A percentile compares a stretch with the other conserved stretches of the same genome.
These are phyloP conservation scores for Plenodomus tracheiphilus DNA, from an alignment of 2,329 filamentous ascomycete genomes.

Conservation along the genomic window DNA sequence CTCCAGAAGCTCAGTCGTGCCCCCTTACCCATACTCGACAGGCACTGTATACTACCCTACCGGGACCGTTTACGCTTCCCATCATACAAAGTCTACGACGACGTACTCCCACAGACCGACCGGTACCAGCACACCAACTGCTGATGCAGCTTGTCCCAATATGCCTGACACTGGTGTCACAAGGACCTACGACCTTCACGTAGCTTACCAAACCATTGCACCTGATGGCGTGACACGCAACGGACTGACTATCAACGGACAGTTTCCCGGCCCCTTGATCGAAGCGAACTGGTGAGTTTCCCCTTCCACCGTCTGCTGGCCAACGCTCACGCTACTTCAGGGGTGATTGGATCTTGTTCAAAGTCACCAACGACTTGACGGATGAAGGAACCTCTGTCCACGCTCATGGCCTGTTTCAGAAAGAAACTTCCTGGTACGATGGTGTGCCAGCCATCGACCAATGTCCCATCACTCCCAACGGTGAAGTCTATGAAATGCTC, in stretches of 20 bases:
- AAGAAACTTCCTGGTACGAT: too few species aligned
- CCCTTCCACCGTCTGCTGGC: background rate
- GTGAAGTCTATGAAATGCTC: conserved; percentile 17
- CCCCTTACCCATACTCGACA: too few species aligned
- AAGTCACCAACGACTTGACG: conserved; percentile 36
- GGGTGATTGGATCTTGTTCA: conserved; percentile 35
- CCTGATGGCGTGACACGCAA: conserved; percentile 35
- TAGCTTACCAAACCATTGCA: conserved; percentile 33
- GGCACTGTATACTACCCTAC: too few species aligned
- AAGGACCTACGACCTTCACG: too few species aligned
- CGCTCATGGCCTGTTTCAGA: too few species aligned
- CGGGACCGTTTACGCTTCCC: too few species aligned
- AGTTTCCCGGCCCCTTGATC: conserved; percentile 38
- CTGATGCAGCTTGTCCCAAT: too few species aligned
- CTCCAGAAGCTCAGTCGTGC: too few species aligned
- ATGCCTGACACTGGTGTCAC: too few species aligned
- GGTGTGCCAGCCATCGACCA: conserved; percentile 41
- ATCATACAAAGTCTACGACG: too few species aligned
- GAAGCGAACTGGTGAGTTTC: conserved; percentile 32
- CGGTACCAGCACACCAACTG: too few species aligned
- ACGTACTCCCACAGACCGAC: too few species aligned
- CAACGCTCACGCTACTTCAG: conserved; percentile 13
- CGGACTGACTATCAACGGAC: conserved; percentile 34
- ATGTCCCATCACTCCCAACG: conserved; percentile 41
- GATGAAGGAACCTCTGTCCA: conserved; percentile 42